phyloP scores from a whole-genome alignment of 495 filamentous ascomycete genomes.

The Patellaria atrata region DNA sequence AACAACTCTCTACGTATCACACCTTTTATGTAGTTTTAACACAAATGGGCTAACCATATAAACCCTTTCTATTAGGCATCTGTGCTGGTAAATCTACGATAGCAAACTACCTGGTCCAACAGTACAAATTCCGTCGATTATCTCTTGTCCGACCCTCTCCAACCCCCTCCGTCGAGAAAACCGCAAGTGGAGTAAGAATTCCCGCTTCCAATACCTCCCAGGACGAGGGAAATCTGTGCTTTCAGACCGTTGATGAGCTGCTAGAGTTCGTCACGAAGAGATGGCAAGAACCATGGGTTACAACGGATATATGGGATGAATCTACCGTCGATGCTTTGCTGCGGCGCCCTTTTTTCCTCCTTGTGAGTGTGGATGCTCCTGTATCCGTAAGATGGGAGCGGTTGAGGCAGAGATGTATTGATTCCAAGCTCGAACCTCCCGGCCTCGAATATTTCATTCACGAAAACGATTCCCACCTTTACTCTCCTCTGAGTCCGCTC shows the following conservation, averaged over 20 bases:
- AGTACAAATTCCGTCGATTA: slow-evolving; percentile 58
- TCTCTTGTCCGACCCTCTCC: slow-evolving; percentile 25
- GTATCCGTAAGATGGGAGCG: slow-evolving; percentile 69
- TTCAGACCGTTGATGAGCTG: slow-evolving; percentile 45
- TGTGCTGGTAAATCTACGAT: slow-evolving; percentile 83
- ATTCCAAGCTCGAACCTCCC: slow-evolving; percentile 31
- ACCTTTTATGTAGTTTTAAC: neutral
- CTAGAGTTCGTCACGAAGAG: slow-evolving; percentile 71
- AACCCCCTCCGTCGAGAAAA: slow-evolving; percentile 17
- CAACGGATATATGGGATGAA: slow-evolving; percentile 61
- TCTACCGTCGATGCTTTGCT: slow-evolving; percentile 53
- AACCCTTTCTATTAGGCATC: slow-evolving; percentile 43
- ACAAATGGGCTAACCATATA: neutral
- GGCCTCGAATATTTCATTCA: slow-evolving; percentile 64
- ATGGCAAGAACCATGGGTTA: slow-evolving; percentile 75
- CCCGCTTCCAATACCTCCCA: slow-evolving; percentile 12
- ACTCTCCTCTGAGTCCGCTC: slow-evolving; percentile 47
- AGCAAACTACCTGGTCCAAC: slow-evolving; percentile 62
- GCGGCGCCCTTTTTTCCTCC: slow-evolving; percentile 78
- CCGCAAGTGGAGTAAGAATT: slow-evolving; percentile 19
- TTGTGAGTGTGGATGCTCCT: slow-evolving; percentile 84
- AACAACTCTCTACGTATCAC: neutral
- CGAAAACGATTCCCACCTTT: slow-evolving; percentile 64
- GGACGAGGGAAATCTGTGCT: slow-evolving; percentile 28
- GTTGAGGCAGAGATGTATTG: slow-evolving; percentile 37